Conservation (phyloP, 2,329 filamentous ascomycete genomes). For the Alternaria tenuissima region DNA sequence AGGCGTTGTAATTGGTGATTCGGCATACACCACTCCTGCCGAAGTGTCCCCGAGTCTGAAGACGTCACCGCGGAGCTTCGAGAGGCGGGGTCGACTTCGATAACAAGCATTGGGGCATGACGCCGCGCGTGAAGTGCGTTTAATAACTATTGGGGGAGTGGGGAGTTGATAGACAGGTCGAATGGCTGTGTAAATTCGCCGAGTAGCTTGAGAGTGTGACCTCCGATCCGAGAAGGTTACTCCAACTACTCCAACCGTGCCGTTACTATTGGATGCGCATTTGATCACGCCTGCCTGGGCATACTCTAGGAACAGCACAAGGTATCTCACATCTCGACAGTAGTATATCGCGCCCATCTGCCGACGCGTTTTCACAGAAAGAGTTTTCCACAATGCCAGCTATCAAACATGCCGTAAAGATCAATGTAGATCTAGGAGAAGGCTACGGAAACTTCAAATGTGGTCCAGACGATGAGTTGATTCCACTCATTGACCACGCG, state of each 20-base stretch:
- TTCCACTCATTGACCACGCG: constrained; percentile 68
- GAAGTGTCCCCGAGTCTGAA: constrained; percentile 7
- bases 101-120: constrained; percentile 18
- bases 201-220: background rate
- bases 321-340: background rate
- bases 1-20: constrained; percentile 15
- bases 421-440: constrained; percentile 64
- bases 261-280: background rate
- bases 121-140: constrained; percentile 19
- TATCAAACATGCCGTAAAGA: constrained; percentile 26
- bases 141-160: background rate
- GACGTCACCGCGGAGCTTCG: constrained; percentile 24
- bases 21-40: background rate
- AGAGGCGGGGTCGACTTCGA: constrained; percentile 22
- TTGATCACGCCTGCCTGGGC: background rate
- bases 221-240: background rate
- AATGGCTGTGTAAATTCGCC: background rate
- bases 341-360: background rate
- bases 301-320: background rate
- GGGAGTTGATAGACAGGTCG: background rate
- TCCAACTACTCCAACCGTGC: constrained; percentile 3
- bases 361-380: background rate
- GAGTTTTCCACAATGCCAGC: background rate
- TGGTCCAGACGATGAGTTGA: constrained; percentile 68
- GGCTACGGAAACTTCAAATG: constrained; percentile 61